These are phyloP conservation scores for Chlamydomonas sphaeroides DNA, from an alignment of 139 green algal genomes.

Conservation along the genomic window DNA sequence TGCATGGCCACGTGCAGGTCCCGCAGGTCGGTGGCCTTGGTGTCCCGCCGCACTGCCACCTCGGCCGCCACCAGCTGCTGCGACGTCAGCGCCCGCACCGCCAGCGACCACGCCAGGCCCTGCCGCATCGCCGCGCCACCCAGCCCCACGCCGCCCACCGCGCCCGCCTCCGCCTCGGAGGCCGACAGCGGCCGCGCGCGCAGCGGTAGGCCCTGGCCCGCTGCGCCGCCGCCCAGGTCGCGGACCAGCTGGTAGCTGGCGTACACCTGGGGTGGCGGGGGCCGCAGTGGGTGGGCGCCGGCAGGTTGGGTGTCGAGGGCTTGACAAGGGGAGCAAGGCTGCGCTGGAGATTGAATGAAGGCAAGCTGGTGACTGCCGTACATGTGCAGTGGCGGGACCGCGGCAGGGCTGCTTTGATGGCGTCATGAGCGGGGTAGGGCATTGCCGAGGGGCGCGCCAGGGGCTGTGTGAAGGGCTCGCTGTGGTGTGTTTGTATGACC, in stretches of 20 bases:
- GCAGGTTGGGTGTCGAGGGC: too few species aligned
- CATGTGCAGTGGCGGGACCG: too few species aligned
- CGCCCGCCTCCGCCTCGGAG: not conserved
- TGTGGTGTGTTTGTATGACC: too few species aligned
- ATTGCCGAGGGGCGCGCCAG: too few species aligned
- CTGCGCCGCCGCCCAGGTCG: constrained; percentile 11
- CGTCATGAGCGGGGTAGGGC: too few species aligned
- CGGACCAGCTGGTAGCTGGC: constrained; percentile 32
- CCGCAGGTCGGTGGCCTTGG: constrained; percentile 4
- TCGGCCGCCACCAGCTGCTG: constrained; percentile 6
- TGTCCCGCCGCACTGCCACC: not conserved
- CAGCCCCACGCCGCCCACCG: constrained; percentile 16
- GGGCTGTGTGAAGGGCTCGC: too few species aligned
- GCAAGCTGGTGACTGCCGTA: too few species aligned
- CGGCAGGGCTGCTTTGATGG: too few species aligned
- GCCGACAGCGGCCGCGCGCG: constrained; percentile 8
- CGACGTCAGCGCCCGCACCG: constrained; percentile 21
- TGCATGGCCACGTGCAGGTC: constrained; percentile 39
- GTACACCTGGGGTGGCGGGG: too few species aligned
- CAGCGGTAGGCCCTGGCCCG: not conserved
- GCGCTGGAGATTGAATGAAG: too few species aligned
- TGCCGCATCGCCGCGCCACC: constrained; percentile 14
- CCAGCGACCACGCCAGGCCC: constrained; percentile 41
- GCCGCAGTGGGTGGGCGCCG: too few species aligned
- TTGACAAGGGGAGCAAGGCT: too few species aligned